Conservation (phyloP, 495 filamentous ascomycete genomes). For the Penicillium robsamsonii region DNA sequence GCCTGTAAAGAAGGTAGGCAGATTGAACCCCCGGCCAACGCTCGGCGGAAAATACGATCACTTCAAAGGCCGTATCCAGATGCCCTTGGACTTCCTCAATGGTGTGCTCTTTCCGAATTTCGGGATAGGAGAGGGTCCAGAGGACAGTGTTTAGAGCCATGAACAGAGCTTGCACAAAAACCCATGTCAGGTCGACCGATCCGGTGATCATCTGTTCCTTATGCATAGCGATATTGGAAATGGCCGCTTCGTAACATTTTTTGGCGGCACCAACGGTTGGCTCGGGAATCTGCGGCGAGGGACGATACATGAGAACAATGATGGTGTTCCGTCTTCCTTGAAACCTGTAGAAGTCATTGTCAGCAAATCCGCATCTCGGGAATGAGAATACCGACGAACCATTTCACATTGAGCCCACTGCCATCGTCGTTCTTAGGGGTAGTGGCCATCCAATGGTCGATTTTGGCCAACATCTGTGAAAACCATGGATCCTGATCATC, state of each 20-base stretch:
- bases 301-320: slow-evolving; percentile 77
- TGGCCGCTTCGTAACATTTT: slow-evolving; percentile 76
- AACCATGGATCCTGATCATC: slow-evolving; percentile 86
- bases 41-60: slow-evolving; percentile 69
- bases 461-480: slow-evolving; percentile 67
- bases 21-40: slow-evolving; percentile 86
- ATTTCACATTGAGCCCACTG: slow-evolving; percentile 62
- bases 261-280: slow-evolving; percentile 71
- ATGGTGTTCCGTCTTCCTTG: slow-evolving; percentile 76
- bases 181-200: slow-evolving; percentile 84
- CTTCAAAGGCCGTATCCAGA: slow-evolving; percentile 68
- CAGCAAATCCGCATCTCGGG: slow-evolving; percentile 11
- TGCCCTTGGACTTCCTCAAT: slow-evolving; percentile 70
- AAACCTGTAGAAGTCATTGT: slow-evolving; percentile 55
- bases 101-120: slow-evolving; percentile 66
- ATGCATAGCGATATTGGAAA: slow-evolving; percentile 75
- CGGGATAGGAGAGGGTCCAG: slow-evolving; percentile 82
- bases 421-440: slow-evolving; percentile 62
- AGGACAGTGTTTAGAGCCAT: slow-evolving; percentile 83
- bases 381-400: slow-evolving; percentile 38
- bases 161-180: slow-evolving; percentile 82
- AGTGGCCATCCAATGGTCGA: slow-evolving; percentile 67
- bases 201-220: slow-evolving; percentile 69
- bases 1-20: slow-evolving; percentile 75
- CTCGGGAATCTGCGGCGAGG: slow-evolving; percentile 84